phyloP scores from a whole-genome alignment of 2,329 filamentous ascomycete species.

The Lachnellula willkommii region DNA sequence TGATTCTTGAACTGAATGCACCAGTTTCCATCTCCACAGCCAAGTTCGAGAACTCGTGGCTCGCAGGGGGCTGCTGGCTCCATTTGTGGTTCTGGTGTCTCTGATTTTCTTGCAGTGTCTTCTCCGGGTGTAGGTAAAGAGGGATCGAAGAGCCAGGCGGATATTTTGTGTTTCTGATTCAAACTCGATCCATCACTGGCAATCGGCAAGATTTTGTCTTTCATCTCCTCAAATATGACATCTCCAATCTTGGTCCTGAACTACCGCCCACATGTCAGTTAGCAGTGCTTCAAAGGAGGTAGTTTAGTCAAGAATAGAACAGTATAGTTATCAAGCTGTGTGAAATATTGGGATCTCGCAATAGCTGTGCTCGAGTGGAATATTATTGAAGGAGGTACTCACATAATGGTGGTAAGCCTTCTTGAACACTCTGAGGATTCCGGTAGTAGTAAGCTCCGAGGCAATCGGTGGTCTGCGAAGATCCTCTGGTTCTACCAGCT shows the following conservation, averaged over 20 bases:
- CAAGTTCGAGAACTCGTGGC: slow-evolving; percentile 28
- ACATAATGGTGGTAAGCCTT: slow-evolving; percentile 28
- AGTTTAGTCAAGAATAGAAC: no score
- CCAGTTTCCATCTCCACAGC: slow-evolving; percentile 28
- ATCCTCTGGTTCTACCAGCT: slow-evolving; percentile 21
- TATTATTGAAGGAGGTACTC: slow-evolving; percentile 1
- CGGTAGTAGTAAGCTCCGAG: slow-evolving; percentile 13
- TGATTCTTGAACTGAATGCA: slow-evolving; percentile 26
- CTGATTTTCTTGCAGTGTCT: not conserved
- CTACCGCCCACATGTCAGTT: slow-evolving; percentile 8
- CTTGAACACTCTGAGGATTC: slow-evolving; percentile 24
- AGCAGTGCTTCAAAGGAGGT: not conserved
- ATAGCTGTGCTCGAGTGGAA: not conserved
- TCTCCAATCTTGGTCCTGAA: slow-evolving; percentile 19
- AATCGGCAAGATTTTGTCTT: slow-evolving; percentile 11
- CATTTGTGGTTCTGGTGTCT: slow-evolving; percentile 1
- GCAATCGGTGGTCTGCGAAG: slow-evolving; percentile 10
- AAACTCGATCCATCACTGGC: slow-evolving; percentile 7
- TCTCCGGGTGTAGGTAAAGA: not conserved
- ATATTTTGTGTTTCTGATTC: slow-evolving; percentile 11
- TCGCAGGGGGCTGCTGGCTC: slow-evolving; percentile 13
- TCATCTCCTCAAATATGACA: slow-evolving; percentile 15
- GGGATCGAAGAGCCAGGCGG: slow-evolving; percentile 24
- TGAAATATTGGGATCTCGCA: not conserved
- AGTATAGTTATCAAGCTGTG: no score